Evolutionary conservation across 768 basidiomycete species (phyloP).

Genomic region (Suillus fuscotomentosus): DNA sequence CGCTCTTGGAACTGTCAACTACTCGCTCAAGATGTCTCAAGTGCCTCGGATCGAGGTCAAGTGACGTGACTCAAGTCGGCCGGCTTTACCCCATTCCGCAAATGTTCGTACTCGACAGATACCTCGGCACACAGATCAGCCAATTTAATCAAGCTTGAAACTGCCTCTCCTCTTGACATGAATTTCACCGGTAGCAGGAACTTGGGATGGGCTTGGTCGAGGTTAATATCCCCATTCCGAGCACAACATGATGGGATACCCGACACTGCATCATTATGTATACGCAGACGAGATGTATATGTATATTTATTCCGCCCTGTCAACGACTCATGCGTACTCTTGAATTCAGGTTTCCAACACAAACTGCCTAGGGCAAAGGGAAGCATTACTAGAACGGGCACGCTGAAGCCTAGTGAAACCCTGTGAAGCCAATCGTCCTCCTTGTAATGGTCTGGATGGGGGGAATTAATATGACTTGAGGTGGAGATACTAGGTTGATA

Average conservation of each 20-base stretch:
- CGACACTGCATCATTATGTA: background rate
- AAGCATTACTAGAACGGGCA: background rate
- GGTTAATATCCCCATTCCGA: background rate
- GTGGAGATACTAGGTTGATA: background rate
- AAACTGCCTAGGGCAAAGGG: background rate
- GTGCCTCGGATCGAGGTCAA: background rate
- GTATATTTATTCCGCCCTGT: background rate
- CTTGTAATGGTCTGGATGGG: background rate
- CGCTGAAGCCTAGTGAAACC: background rate
- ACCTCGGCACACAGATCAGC: background rate
- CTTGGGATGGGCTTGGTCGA: background rate
- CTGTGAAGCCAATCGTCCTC: background rate
- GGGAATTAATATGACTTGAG: background rate
- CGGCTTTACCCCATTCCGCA: background rate
- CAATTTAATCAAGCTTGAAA: background rate
- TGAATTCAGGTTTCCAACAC: background rate
- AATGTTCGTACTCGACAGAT: background rate
- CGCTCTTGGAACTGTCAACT: background rate
- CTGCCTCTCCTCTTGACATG: background rate
- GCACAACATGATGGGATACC: background rate
- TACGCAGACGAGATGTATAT: background rate
- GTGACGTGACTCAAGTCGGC: background rate
- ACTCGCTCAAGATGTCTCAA: background rate
- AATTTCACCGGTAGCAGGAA: background rate
- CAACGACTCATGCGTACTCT: background rate